Base-by-base conservation (phyloP, 2,329 filamentous ascomycete species). In the Aureobasidium sp. region DNA sequence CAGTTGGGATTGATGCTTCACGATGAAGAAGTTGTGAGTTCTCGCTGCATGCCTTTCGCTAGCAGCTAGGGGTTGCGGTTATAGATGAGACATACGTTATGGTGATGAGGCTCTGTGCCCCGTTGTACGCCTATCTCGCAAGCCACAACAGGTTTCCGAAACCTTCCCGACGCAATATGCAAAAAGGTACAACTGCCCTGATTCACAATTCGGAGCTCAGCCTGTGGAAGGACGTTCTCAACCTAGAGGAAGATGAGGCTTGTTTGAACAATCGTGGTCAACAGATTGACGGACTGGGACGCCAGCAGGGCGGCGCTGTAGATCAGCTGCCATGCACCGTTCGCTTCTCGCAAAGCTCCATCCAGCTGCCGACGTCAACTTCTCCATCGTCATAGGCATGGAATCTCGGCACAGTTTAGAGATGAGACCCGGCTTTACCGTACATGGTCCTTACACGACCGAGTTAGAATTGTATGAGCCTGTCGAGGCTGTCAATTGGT, bases 131-230 rank as follows among this genome's bases (percentile, higher is more conserved):
- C 41, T 3, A 29, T 39, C 51, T 36, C 36, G 36, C 37, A 56
- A 56, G 52, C 52, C 52, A 56, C 55, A 37, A 24, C 32, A 24
- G n/a, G 32, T 43, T n/a, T 56, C 39, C 37, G 27, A n/a, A 56
- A 56, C 20, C 39, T 56, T 56, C 27, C 15, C 20, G 10, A 44
- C 27, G 27, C 52, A 17, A 56, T 26, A 29, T 34, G n/a, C 39
- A 34, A 15, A 55, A 56, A 34, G 52, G 52, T 34, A 47, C 41
- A 36, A 59, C 43, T 15, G 53, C 53, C 27, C 53, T 34, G 53
- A 46, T 47, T 20, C 20, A 10, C 17, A 24, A 41, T 12, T n/a
- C 29, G 20, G 24, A 20, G 6, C 27, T 44, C 20, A 56, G 47
- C n/a, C 29, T 37, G 20, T 20, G 17, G 29, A 26, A n/a, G 50